Percentiles rank a stretch among this genome's conserved stretches.
phyloP scores from a whole-genome alignment of 176 grass and related monocot genomes.

The Oryza punctata region DNA sequence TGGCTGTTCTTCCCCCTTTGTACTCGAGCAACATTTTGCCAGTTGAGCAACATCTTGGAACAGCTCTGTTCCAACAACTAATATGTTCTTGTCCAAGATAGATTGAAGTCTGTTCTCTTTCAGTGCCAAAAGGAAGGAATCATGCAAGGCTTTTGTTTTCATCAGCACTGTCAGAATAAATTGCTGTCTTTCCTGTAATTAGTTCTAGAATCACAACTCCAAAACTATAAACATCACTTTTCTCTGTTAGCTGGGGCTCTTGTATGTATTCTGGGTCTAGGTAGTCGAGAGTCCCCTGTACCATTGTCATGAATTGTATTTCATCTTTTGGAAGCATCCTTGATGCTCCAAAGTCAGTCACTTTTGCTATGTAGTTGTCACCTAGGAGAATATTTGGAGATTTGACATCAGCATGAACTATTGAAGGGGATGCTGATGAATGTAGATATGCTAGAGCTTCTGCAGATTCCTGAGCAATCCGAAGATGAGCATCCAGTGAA shows the following conservation, averaged over 20 bases:
- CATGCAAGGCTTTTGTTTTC: slow-evolving; percentile 33
- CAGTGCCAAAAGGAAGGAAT: slow-evolving; percentile 31
- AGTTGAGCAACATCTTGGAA: slow-evolving; percentile 40
- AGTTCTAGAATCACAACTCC: slow-evolving; percentile 35
- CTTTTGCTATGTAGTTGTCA: too few species aligned
- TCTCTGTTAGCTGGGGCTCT: slow-evolving; percentile 36
- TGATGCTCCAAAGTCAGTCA: too few species aligned
- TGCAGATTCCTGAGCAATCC: too few species aligned
- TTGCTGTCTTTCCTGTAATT: slow-evolving; percentile 27
- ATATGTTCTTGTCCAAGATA: slow-evolving; percentile 38
- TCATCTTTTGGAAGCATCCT: too few species aligned
- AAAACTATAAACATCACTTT: slow-evolving; percentile 39
- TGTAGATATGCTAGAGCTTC: too few species aligned
- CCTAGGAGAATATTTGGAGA: too few species aligned
- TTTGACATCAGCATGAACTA: too few species aligned
- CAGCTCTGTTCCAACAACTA: background rate
- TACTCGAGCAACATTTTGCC: slow-evolving; percentile 22
- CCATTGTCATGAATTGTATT: too few species aligned
- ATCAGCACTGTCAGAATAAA: slow-evolving; percentile 24
- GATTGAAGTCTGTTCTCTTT: slow-evolving; percentile 16
- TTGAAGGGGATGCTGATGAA: too few species aligned
- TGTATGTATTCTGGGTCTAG: background rate
- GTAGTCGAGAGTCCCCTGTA: too few species aligned
- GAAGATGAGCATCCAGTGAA: too few species aligned
- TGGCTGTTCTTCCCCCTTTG: slow-evolving; percentile 29